Conservation (phyloP, 306 rosid genomes). For the Abrus pulchellus region DNA sequence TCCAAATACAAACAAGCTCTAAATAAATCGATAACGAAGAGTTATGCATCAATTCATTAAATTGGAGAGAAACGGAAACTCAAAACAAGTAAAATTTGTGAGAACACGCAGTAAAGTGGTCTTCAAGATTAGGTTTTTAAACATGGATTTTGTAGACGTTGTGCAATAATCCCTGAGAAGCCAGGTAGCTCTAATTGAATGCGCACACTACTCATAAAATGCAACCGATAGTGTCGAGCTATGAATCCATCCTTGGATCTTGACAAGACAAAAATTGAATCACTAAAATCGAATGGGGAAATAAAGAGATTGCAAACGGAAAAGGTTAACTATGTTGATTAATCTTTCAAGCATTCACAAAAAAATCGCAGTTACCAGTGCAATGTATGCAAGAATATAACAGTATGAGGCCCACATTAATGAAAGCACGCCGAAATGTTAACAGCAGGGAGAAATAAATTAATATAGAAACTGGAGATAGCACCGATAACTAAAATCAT, state of each 20-base stretch:
- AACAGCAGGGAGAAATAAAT: slow-evolving; percentile 42
- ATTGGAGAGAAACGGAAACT: too few species aligned
- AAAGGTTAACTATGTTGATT: slow-evolving; percentile 42
- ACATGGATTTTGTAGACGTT: too few species aligned
- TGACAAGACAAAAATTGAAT: neutral
- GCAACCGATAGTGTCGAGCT: neutral
- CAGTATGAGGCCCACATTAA: slow-evolving; percentile 34
- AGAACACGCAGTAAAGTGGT: too few species aligned
- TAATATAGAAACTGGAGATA: slow-evolving; percentile 31
- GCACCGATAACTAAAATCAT: slow-evolving; percentile 45
- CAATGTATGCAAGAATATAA: slow-evolving; percentile 52
- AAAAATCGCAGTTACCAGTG: slow-evolving; percentile 46
- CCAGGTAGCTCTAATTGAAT: neutral
- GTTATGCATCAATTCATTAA: too few species aligned
- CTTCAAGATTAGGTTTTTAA: too few species aligned
- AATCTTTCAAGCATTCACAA: slow-evolving; percentile 56
- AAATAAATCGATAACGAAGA: too few species aligned
- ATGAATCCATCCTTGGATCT: neutral
- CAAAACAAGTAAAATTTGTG: too few species aligned
- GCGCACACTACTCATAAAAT: neutral
- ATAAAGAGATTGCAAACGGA: slow-evolving; percentile 38
- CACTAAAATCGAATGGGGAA: neutral
- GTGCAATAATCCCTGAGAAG: neutral
- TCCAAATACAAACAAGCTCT: too few species aligned
- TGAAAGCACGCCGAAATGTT: slow-evolving; percentile 39